Base-by-base conservation (phyloP, 441 rosid genomes). In the Heliophila coronopifolia region DNA sequence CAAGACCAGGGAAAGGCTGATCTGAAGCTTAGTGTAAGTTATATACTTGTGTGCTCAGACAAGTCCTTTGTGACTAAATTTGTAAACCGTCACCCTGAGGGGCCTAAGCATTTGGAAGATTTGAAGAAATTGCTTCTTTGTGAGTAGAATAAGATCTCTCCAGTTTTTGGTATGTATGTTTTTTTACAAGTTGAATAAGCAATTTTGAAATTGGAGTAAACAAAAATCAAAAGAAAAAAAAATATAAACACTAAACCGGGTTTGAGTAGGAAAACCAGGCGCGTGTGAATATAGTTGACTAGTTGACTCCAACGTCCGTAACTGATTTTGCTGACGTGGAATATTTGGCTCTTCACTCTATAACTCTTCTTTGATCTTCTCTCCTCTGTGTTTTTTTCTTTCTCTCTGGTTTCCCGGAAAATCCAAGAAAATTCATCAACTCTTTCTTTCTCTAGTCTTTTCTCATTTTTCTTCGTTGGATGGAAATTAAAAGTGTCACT, bases 261-360 rank as follows among this genome's bases (percentile, higher is more conserved):
- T n/a, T n/a, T n/a, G n/a, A n/a, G n/a, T n/a, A n/a, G n/a, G n/a
- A n/a, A n/a, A n/a, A n/a, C n/a, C n/a, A n/a, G n/a, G n/a, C n/a
- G n/a, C 30, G 9, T 38, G 9, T 17, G 16, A 6, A 7, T 28
- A 9, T 10, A 7, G 8, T 14, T 33, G 58, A 40, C 58, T 48
- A 19, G 39, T 51, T 36, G 47, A 56, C 15, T 47, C 49, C 35
- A 60, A 71, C 70, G 61, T 61, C 68, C 50, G 39, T 60, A 80
- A 80, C 86, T 61, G 79, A 28, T 46, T 67, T 25, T 39, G 74
- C 71, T 72, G 82, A 83, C 73, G 76, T 83, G 92, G 83, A 54
- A 16, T 28, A 9, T 15, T 19, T 53, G 27, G 17, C 23, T 40
- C 19, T 39, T 30, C 52, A 58, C 65, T 28, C 28, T 61, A 30